Conservation (phyloP, 1,284 basidiomycete genomes). For the Irpex lacteus region DNA sequence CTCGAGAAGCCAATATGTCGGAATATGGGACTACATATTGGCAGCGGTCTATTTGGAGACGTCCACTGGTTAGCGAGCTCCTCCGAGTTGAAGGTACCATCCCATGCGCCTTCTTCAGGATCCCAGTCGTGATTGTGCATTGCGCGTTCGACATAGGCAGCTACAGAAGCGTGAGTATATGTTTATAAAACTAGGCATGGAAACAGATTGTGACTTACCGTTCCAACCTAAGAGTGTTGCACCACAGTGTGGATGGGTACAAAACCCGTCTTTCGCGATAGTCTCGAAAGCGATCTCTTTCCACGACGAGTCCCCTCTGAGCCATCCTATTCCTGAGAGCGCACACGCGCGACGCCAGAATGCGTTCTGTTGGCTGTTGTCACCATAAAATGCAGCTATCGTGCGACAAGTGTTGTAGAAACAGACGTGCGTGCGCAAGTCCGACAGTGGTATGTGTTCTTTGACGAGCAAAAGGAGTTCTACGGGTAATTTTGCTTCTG, state of each 20-base stretch:
- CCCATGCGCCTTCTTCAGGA: slow-evolving; percentile 15
- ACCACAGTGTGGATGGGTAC: slow-evolving; percentile 15
- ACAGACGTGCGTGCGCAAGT: slow-evolving; percentile 23
- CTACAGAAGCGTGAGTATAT: background rate
- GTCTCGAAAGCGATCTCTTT: slow-evolving; percentile 18
- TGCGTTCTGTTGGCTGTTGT: slow-evolving; percentile 12
- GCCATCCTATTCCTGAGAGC: slow-evolving; percentile 16
- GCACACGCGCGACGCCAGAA: slow-evolving; percentile 19
- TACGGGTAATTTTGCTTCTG: slow-evolving; percentile 11
- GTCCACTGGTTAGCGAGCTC: slow-evolving; percentile 2
- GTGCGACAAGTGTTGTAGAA: slow-evolving; percentile 19
- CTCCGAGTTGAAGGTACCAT: slow-evolving; percentile 3
- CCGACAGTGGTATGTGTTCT: slow-evolving; percentile 12
- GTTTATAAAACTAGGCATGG: no score
- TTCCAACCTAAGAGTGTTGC: slow-evolving; percentile 14
- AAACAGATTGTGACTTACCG: slow-evolving; percentile 2
- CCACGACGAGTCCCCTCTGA: slow-evolving; percentile 12
- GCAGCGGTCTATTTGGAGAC: background rate
- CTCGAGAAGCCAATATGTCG: slow-evolving; percentile 4
- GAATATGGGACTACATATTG: slow-evolving; percentile 10
- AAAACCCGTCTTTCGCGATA: slow-evolving; percentile 16
- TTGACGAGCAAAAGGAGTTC: slow-evolving; percentile 19
- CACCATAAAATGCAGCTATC: slow-evolving; percentile 15
- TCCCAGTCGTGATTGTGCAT: slow-evolving; percentile 11
- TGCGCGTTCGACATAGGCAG: slow-evolving; percentile 3